Base-by-base conservation (phyloP, 202 grass and related monocot genomes). In the Alloteropsis angusta region DNA sequence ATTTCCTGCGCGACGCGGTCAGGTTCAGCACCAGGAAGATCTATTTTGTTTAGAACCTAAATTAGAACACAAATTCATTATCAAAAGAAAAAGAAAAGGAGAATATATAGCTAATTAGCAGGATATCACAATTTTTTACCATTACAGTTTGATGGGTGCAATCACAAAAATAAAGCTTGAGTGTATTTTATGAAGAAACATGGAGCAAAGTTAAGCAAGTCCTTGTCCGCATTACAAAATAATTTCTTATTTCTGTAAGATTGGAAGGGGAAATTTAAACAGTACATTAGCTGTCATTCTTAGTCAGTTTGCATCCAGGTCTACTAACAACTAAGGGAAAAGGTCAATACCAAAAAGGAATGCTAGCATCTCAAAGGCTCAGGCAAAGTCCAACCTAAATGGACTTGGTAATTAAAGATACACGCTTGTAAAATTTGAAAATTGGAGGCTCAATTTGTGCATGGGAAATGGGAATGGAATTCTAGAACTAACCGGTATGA, bases 31-130 rank as follows among this genome's bases (percentile, higher is more conserved):
- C 95, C 95, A 88, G 95, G 95, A 83, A 97, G 90, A 86, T 97
- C 95, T 88, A 97, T 97, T 90, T 97, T 97, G 79, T 97, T 97
- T 87, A 97, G 88, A 79, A 97, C 91, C 95, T 97, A 80, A 75
- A 86, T 46, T 66, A 88, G 38, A 86, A 76, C 22, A 71, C 34
- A 84, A 49, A 64, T 57, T 64, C 47, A 84, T 84, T 61, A 59
- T 76, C 22, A 82, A 78, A 83, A 48, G 2, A 72, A n/a, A 32
- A 58, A 56, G 39, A 55, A 72, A 37, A 54, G 62, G 53, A 90
- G 26, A 81, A 82, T 45, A 15, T 41, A 50, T 56, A 81, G 53
- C 22, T 63, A 21, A 26, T 50, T 35, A 74, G 47, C 32, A 50
- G 36, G 45, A 65, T 66, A 19, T 74, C 57, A 87, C 0, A 15